Conservation (phyloP, 306 rosid genomes). For the Elaeagnus macrophylla region DNA sequence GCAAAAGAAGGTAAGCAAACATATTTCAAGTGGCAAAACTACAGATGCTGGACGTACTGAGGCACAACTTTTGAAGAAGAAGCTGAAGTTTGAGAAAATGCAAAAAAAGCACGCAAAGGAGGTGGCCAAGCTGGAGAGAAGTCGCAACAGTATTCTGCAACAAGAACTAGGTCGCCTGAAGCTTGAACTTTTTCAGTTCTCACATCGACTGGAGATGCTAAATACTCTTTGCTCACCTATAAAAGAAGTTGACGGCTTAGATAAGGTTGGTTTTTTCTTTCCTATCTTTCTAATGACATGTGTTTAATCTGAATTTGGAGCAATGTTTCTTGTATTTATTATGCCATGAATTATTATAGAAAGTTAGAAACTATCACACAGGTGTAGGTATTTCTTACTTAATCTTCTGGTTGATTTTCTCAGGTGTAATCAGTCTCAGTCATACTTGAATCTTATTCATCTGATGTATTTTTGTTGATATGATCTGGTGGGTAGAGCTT, state of each 20-base stretch:
- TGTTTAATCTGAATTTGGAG: conserved; percentile 4
- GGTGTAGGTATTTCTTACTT: conserved; percentile 12
- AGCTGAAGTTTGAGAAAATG: conserved; percentile 55
- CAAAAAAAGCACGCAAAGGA: conserved; percentile 41
- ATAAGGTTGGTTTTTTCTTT: conserved; percentile 56
- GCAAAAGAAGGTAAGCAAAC: conserved; percentile 32
- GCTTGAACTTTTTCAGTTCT: conserved; percentile 44
- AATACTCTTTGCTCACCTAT: conserved; percentile 34
- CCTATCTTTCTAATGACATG: not conserved
- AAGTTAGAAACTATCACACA: not conserved
- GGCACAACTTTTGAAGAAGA: conserved; percentile 49
- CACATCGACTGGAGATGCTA: conserved; percentile 47
- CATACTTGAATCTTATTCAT: conserved; percentile 20
- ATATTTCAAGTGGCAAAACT: conserved; percentile 23
- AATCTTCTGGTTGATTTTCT: conserved; percentile 13
- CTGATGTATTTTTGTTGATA: conserved; percentile 16
- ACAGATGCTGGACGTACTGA: conserved; percentile 28
- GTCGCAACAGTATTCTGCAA: conserved; percentile 28
- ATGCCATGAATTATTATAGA: not conserved
- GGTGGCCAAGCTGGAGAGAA: conserved; percentile 52
- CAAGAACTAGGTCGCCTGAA: conserved; percentile 51
- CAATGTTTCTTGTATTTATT: conserved; percentile 7
- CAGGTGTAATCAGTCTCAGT: conserved; percentile 18
- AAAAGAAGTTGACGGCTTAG: conserved; percentile 28
- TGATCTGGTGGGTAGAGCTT: conserved; percentile 20